Evolutionary conservation across 1,139 yeast species (phyloP), one percentile per base, ranked within the genome.

Genomic region (Debaryomycetaceae sp.): DNA sequence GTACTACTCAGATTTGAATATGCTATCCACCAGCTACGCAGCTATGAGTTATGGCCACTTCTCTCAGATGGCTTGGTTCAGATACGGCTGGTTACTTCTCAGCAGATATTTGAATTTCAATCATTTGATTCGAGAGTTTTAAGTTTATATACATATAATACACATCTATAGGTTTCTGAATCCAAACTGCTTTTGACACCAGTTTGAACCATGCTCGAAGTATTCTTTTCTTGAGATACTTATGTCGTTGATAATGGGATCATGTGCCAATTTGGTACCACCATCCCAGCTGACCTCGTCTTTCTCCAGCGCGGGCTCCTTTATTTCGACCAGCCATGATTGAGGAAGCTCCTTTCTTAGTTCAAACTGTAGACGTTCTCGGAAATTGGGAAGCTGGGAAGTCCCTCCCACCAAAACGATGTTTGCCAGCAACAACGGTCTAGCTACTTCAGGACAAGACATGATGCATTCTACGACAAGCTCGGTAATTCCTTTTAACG

Each of bases 51-150:
- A 76, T 53, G 96, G 88, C 4, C 98, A 93, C 65, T 74, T 73
- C 51, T 83, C 96, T 4, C 99, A 93, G 63, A 87, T 93, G 89
- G 91, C 84, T 11, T 93, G 98, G 98, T 93, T 86, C 64, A 75
- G 99, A 52, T 88, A 87, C 70, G 85, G 90, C 1, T 93, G 98
- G 97, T 72, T 93, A 57, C 49, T 79, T 6, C 66, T 84, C 37
- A 86, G 96, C 49, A 75, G 95, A 50, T 87, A 86, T 65, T 77
- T 86, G 77, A 83, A 82, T 38, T 76, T 74, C 43, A 93, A 91
- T 63, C 91, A 87, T 57, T 72, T 90, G 48, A 66, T 68, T 37
- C 67, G 69, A 46, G 51, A 55, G 34, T 33, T 35, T 39, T 40
- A 39, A 27, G 31, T 27, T 11, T 27, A 27, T 27, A 27, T 27